Percentiles rank a stretch among this genome's conserved stretches.
Conservation (phyloP, 164 flowering plant genomes). For the Tetrastigma voinierianum region DNA sequence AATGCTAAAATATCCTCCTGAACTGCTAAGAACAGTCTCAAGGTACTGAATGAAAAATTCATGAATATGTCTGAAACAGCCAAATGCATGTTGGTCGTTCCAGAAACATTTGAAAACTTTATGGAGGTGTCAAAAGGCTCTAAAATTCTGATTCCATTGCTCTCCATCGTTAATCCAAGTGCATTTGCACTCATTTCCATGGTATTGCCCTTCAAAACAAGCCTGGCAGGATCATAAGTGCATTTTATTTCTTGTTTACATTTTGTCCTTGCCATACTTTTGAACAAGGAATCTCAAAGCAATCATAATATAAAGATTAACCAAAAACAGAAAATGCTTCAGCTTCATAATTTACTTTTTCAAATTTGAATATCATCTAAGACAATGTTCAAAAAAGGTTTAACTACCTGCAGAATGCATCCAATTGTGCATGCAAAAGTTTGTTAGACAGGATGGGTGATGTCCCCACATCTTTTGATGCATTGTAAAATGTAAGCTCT, state of each 20-base stretch:
- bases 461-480: conserved; percentile 67
- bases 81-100: conserved; percentile 75
- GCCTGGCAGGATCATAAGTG: conserved; percentile 46
- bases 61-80: conserved; percentile 83
- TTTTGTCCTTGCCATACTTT: not conserved
- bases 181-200: conserved; percentile 73
- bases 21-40: conserved; percentile 87
- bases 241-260: conserved; percentile 9
- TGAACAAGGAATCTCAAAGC: not conserved
- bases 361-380: not conserved
- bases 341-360: not conserved
- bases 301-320: not conserved
- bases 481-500: conserved; percentile 87
- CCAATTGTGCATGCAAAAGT: conserved; percentile 90
- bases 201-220: conserved; percentile 70
- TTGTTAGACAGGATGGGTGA: conserved; percentile 61
- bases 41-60: conserved; percentile 93
- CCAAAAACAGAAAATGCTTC: not conserved
- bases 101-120: conserved; percentile 69
- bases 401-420: conserved; percentile 79
- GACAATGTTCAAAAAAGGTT: not conserved
- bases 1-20: conserved; percentile 89
- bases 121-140: conserved; percentile 91
- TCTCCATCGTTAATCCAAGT: conserved; percentile 92
- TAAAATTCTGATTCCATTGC: conserved; percentile 84